These are phyloP conservation scores for Yarrowia alimentaria DNA, from an alignment of 805 yeast species.

Conservation along the genomic window DNA sequence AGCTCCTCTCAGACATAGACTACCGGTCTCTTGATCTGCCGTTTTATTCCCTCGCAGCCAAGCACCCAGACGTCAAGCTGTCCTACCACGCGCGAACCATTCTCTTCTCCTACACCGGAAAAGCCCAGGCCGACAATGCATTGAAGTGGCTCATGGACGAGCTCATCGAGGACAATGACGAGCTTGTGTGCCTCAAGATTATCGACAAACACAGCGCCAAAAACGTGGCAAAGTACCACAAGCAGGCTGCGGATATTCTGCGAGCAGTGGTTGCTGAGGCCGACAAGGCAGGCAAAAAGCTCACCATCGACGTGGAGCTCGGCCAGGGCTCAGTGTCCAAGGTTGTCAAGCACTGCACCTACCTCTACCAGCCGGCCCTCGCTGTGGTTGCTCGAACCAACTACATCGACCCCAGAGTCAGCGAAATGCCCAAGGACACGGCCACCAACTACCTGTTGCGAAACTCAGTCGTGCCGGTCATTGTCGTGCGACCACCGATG, in stretches of 20 bases:
- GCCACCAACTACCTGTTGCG: constrained; percentile 24
- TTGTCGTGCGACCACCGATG: constrained; percentile 24
- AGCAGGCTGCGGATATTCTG: constrained; percentile 19
- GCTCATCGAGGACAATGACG: constrained; percentile 48
- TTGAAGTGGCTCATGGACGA: constrained; percentile 49
- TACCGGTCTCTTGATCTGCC: constrained; percentile 27
- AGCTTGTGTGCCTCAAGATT: constrained; percentile 47
- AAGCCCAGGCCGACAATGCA: constrained; percentile 40
- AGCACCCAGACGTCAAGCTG: constrained; percentile 24
- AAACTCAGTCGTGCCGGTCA: constrained; percentile 16
- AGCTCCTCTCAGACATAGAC: constrained; percentile 22
- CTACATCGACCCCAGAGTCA: constrained; percentile 26
- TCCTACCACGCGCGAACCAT: constrained; percentile 15
- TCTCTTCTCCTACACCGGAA: constrained; percentile 24
- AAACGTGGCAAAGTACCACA: constrained; percentile 28
- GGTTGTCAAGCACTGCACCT: constrained; percentile 28
- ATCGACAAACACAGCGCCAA: constrained; percentile 40
- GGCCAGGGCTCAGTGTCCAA: constrained; percentile 24
- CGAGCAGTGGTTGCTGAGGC: constrained; percentile 13
- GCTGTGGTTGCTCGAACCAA: constrained; percentile 27
- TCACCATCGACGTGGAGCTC: constrained; percentile 21
- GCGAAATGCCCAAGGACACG: constrained; percentile 24
- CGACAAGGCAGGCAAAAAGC: constrained; percentile 15
- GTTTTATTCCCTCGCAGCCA: constrained; percentile 25
- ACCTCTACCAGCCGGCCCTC: constrained; percentile 25